Base-by-base conservation (phyloP, 2,329 filamentous ascomycete species). In the Cryphonectria japonica region DNA sequence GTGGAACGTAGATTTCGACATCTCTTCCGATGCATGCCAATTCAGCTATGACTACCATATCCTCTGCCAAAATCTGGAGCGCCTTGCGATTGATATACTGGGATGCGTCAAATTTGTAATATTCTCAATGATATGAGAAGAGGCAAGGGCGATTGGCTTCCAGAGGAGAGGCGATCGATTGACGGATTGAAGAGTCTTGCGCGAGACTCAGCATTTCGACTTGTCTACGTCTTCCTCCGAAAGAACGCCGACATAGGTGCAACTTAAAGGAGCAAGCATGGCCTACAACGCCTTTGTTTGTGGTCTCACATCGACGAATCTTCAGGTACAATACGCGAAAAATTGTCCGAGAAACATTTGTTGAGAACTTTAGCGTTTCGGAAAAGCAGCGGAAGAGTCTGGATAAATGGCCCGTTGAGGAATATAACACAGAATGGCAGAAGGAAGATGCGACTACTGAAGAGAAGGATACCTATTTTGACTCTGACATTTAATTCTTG, bases 241-340 rank as follows among this genome's bases (percentile, higher is more conserved):
- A 32, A n/a, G 6, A 26, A 66, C 14, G 39, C n/a, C 46, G 46
- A 52, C 19, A 39, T 46, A 1, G 46, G 29, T 11, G 32, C 50
- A 26, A 26, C 26, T 26, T 6, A 11, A 54, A 11, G 39, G n/a
- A 22, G 22, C 22, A 16, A 66, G 57, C 46, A 39, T 8, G 19
- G 64, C 64, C 8, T 66, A 37, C 26, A 57, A 66, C 29, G 64
- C 64, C n/a, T 29, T 54, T 29, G 14, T 54, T 54, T 29, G 52
- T 54, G 2, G 52, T 54, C 29, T 26, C n/a, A 26, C 52, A 29
- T 29, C n/a, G n/a, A 9, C n/a, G n/a, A 7, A 54, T 54, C n/a
- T 54, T 14, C 52, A 54, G n/a, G n/a, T 29, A 26, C 2, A 13
- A n/a, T 9, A 13, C 26, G 29, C 52, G 52, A 29, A 54, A 54